Percentiles rank a stretch among this genome's conserved stretches.
Evolutionary conservation across 768 basidiomycete species (phyloP).

Genomic region (Mycena galericulata): DNA sequence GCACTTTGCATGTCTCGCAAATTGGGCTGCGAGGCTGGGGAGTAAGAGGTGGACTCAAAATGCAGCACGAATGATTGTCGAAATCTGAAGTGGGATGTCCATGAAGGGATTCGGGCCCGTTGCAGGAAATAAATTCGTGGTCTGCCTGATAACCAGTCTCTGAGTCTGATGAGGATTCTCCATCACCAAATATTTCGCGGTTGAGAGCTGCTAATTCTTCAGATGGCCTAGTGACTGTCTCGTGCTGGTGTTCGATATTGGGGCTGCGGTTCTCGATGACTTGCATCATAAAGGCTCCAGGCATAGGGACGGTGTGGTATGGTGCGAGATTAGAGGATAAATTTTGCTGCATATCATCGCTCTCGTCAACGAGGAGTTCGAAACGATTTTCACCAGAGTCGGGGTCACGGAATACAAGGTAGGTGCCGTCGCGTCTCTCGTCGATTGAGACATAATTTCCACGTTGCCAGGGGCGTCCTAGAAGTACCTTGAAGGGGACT

Average conservation of each 20-base stretch:
- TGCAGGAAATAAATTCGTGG: no score
- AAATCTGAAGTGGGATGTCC: no score
- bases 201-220: no score
- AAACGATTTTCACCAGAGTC: not conserved
- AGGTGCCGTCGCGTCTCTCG: conserved; percentile 34
- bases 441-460: conserved; percentile 39
- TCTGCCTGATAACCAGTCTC: no score
- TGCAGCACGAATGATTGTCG: no score
- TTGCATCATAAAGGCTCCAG: conserved; percentile 9
- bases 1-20: no score
- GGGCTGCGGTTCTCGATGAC: not conserved
- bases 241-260: not conserved
- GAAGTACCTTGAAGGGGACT: conserved; percentile 34
- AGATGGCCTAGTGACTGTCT: no score
- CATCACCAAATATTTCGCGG: no score
- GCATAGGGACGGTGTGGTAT: not conserved
- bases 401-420: conserved; percentile 8
- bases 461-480: conserved; percentile 39
- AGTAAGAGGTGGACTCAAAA: no score
- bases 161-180: no score
- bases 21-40: no score
- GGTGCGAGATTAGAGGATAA: not conserved
- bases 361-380: conserved; percentile 12
- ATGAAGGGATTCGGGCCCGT: no score
- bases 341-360: not conserved